These are phyloP conservation scores for Gnaphalium uliginosum DNA, from an alignment of 129 eudicot species.

Conservation along the genomic window DNA sequence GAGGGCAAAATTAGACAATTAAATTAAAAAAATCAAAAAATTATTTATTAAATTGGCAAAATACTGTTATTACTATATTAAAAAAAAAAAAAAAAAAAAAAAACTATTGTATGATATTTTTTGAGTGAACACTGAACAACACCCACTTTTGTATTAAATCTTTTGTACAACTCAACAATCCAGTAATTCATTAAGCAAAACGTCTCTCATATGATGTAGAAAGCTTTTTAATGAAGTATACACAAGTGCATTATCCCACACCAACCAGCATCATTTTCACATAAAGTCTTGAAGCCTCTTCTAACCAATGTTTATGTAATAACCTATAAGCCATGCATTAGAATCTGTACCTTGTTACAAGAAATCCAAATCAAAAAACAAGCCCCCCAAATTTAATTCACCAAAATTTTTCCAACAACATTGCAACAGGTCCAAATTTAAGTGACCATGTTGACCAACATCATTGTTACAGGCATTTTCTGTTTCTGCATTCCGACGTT, in stretches of 20 bases:
- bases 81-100: too few species aligned
- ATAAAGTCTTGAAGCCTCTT: background rate
- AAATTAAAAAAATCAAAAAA: too few species aligned
- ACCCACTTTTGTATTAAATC: too few species aligned
- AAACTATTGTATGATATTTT: too few species aligned
- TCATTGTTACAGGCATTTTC: conserved; percentile 7
- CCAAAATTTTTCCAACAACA: background rate
- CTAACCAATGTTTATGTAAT: background rate
- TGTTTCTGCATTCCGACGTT: background rate
- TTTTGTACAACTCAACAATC: background rate
- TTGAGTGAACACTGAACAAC: too few species aligned
- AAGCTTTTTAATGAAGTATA: background rate
- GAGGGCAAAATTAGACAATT: too few species aligned
- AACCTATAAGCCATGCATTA: background rate
- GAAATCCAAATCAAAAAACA: background rate
- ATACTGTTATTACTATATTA: too few species aligned
- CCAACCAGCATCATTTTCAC: background rate
- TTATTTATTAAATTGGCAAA: background rate
- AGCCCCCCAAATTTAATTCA: conserved; percentile 9
- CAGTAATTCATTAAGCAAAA: background rate
- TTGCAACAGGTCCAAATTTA: background rate
- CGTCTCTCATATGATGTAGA: background rate
- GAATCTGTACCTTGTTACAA: background rate
- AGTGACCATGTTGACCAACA: background rate
- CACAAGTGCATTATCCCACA: background rate